Evolutionary conservation across 805 yeast species (phyloP).

Genomic region (Monosporozyma aerobia): DNA sequence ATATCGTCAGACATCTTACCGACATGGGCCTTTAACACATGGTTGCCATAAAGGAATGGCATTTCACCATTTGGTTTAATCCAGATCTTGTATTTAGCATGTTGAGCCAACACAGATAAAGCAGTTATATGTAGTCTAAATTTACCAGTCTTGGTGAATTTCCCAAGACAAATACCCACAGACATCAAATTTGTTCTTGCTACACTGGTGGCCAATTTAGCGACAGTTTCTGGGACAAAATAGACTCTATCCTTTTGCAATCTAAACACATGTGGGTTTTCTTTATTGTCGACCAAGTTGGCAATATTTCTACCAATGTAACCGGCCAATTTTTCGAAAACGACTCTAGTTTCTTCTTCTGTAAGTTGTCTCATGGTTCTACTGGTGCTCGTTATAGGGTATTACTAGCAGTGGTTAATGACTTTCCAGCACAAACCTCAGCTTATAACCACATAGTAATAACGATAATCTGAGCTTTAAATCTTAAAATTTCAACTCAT

Average conservation of each 20-base stretch:
- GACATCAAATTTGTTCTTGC: constrained; percentile 88
- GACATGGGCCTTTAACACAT: constrained; percentile 89
- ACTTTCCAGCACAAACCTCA: too few relatives aligned
- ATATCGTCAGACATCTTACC: constrained; percentile 96
- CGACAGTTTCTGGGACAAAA: constrained; percentile 74
- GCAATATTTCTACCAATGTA: constrained; percentile 95
- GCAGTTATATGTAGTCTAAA: constrained; percentile 94
- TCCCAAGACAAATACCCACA: constrained; percentile 87
- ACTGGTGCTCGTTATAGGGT: background rate
- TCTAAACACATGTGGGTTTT: constrained; percentile 86
- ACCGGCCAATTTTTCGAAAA: constrained; percentile 91
- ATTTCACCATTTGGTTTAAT: constrained; percentile 95
- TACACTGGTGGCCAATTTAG: constrained; percentile 82
- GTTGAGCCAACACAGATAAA: constrained; percentile 68
- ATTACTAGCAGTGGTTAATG: background rate
- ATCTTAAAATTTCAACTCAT: background rate
- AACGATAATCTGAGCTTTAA: background rate
- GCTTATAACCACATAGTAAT: background rate
- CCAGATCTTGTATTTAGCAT: constrained; percentile 93
- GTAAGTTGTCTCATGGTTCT: constrained; percentile 79
- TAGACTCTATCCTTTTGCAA: constrained; percentile 94
- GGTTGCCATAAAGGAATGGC: constrained; percentile 96
- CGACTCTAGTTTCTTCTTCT: constrained; percentile 93
- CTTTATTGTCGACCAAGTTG: constrained; percentile 68
- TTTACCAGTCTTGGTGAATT: constrained; percentile 95